Conservation (phyloP, 257 asterid species). For the Paulownia fortunei region DNA sequence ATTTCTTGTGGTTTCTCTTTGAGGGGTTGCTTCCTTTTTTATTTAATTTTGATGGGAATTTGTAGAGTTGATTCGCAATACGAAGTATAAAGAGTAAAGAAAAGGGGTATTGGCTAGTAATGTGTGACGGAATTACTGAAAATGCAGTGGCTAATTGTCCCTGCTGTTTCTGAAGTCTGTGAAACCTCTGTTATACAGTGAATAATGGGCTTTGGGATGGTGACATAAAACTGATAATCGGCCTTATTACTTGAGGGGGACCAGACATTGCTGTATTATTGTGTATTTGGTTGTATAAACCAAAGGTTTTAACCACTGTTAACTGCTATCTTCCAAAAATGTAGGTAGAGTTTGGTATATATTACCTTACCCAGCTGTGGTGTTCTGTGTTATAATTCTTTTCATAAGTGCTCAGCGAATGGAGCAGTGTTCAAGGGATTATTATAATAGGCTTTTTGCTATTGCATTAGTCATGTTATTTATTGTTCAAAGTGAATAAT, state of each 20-base stretch:
- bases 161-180: slow-evolving; percentile 4
- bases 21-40: neutral
- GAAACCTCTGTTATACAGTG: neutral
- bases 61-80: neutral
- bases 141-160: neutral
- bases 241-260: neutral
- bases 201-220: slow-evolving; percentile 19
- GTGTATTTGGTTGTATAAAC: neutral
- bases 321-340: neutral
- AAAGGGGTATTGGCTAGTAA: slow-evolving; percentile 9
- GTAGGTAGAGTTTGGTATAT: neutral
- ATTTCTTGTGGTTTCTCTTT: neutral
- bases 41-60: slow-evolving; percentile 16
- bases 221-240: neutral
- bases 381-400: neutral
- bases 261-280: neutral
- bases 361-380: neutral
- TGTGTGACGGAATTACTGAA: slow-evolving; percentile 1
- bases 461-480: neutral
- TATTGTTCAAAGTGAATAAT: neutral
- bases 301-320: neutral
- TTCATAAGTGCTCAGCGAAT: neutral
- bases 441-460: neutral
- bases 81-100: neutral
- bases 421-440: neutral